A percentile compares a stretch with the other conserved stretches of the same genome.
phyloP scores from a whole-genome alignment of 2,329 filamentous ascomycete species.

The Fusarium anthophilum region DNA sequence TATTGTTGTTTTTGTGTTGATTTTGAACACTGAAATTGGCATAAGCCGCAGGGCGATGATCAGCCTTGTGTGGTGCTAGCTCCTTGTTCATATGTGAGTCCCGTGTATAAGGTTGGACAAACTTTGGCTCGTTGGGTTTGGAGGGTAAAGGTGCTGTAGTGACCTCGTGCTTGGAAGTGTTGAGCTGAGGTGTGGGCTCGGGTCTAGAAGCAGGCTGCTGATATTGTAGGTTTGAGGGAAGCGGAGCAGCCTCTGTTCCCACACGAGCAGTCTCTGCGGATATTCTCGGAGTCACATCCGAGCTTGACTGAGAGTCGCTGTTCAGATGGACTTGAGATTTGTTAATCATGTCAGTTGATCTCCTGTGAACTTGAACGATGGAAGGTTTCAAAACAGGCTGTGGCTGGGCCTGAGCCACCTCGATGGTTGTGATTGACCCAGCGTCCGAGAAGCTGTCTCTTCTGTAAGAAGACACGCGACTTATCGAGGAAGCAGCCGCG shows the following conservation, averaged over 20 bases:
- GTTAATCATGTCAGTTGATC: constrained; percentile 33
- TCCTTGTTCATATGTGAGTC: neutral
- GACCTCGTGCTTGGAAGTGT: neutral
- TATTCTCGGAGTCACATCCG: constrained; percentile 9
- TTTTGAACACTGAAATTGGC: neutral
- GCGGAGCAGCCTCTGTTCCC: neutral
- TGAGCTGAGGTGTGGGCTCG: neutral
- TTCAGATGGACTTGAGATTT: constrained; percentile 12
- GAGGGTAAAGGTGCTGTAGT: constrained; percentile 18
- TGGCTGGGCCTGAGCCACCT: constrained; percentile 39
- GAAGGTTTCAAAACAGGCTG: constrained; percentile 40
- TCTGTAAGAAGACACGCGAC: constrained; percentile 23
- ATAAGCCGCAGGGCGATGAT: constrained; percentile 1
- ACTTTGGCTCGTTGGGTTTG: neutral
- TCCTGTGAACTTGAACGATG: constrained; percentile 37
- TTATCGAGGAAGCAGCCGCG: constrained; percentile 15
- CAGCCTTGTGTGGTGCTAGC: neutral
- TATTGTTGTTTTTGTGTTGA: neutral
- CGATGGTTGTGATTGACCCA: constrained; percentile 39
- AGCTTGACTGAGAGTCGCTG: constrained; percentile 12
- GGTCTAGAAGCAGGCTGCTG: constrained; percentile 3
- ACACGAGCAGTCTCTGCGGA: constrained; percentile 11
- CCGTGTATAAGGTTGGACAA: neutral
- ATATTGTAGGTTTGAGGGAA: neutral
- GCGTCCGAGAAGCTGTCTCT: constrained; percentile 39